Percentiles rank a stretch among this genome's conserved stretches.
Conservation (phyloP, 1,284 basidiomycete genomes). For the Melanopsichium pennsylvanicum region DNA sequence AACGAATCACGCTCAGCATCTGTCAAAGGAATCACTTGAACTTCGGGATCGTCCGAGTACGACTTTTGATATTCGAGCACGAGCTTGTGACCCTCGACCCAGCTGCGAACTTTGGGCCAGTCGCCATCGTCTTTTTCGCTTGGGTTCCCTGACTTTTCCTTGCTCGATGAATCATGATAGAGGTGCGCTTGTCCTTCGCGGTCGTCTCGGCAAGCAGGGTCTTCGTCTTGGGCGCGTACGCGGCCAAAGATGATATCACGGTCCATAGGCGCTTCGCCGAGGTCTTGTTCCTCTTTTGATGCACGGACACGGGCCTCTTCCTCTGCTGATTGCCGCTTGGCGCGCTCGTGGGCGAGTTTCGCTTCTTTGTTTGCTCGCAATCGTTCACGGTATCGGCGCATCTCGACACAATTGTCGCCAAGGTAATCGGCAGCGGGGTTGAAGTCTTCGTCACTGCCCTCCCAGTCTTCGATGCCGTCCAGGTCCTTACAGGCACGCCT, state of each 20-base stretch:
- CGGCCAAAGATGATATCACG: conserved; percentile 43
- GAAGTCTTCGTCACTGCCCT: conserved; percentile 44
- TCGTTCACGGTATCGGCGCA: conserved; percentile 45
- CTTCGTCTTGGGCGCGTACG: conserved; percentile 35
- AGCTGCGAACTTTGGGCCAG: conserved; percentile 54
- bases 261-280: conserved; percentile 54
- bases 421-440: conserved; percentile 58
- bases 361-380: conserved; percentile 26
- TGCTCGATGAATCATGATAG: not conserved
- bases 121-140: conserved; percentile 17
- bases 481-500: conserved; percentile 23
- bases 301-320: conserved; percentile 14
- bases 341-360: conserved; percentile 4
- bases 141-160: not conserved
- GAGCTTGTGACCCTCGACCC: conserved; percentile 62
- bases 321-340: conserved; percentile 17
- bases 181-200: conserved; percentile 32
- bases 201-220: conserved; percentile 30
- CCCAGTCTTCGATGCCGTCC: conserved; percentile 55
- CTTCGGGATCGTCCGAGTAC: conserved; percentile 50
- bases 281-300: conserved; percentile 38
- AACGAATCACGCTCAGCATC: conserved; percentile 48
- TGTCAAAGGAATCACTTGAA: conserved; percentile 53
- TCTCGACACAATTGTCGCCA: conserved; percentile 60
- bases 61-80: conserved; percentile 58